Conservation (phyloP, 768 basidiomycete genomes). For the Lentinula sp. region DNA sequence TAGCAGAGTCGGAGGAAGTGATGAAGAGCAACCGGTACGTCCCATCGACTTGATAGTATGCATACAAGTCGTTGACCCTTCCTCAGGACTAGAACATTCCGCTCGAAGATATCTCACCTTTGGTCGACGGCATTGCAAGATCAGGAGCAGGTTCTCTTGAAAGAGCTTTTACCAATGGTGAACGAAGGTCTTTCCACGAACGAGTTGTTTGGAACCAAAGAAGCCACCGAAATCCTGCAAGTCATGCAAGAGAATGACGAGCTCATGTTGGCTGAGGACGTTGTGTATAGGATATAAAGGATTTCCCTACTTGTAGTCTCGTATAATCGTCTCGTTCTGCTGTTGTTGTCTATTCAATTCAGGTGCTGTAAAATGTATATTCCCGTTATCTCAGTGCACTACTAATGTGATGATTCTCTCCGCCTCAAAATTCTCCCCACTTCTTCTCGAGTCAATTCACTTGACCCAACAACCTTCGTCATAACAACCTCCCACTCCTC, state of each 20-base stretch:
- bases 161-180: constrained; percentile 62
- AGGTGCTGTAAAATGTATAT: neutral
- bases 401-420: constrained; percentile 13
- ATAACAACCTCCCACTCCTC: constrained; percentile 53
- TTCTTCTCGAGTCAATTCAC: constrained; percentile 59
- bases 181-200: constrained; percentile 70
- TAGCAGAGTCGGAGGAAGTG: neutral
- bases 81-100: constrained; percentile 73
- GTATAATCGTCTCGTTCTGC: neutral
- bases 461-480: constrained; percentile 47
- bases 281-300: constrained; percentile 75
- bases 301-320: neutral
- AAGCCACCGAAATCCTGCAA: constrained; percentile 68
- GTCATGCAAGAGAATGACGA: constrained; percentile 77
- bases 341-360: neutral
- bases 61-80: constrained; percentile 6
- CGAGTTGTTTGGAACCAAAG: constrained; percentile 71
- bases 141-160: constrained; percentile 70
- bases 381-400: neutral
- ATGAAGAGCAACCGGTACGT: neutral
- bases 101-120: constrained; percentile 64
- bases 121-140: constrained; percentile 66
- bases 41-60: neutral
- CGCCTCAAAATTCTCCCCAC: constrained; percentile 49
- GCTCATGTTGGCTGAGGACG: constrained; percentile 83